phyloP scores from a whole-genome alignment of 2,329 filamentous ascomycete genomes.

The Neonectria faginata region DNA sequence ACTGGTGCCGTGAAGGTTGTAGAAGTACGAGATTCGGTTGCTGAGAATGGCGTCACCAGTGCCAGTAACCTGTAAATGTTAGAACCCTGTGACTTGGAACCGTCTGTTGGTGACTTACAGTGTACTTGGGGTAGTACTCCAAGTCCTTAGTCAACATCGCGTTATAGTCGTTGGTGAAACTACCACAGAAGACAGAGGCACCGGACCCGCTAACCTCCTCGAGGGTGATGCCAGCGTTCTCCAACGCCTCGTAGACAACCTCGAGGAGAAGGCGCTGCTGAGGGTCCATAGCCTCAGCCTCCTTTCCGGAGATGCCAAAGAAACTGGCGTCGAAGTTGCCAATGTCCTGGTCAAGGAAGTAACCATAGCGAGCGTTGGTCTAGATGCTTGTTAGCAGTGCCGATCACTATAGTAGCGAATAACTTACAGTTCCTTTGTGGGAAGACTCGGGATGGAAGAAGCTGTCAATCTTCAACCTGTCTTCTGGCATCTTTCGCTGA shows the following conservation, averaged over 20 bases:
- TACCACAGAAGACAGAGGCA: constrained; percentile 48
- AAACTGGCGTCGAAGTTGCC: constrained; percentile 52
- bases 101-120: constrained; percentile 14
- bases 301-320: constrained; percentile 54
- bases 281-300: constrained; percentile 57
- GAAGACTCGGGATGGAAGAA: constrained; percentile 52
- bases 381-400: background rate
- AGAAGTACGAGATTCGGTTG: constrained; percentile 52
- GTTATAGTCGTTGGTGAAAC: constrained; percentile 46
- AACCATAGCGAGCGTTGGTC: constrained; percentile 38
- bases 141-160: constrained; percentile 43
- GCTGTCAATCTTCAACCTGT: constrained; percentile 58
- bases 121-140: constrained; percentile 51
- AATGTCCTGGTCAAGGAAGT: constrained; percentile 48
- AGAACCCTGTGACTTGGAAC: background rate
- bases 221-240: constrained; percentile 50
- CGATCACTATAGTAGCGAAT: background rate
- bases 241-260: constrained; percentile 45
- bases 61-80: constrained; percentile 34
- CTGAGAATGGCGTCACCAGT: constrained; percentile 34
- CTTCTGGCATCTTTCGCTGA: constrained; percentile 52
- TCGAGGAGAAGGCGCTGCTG: constrained; percentile 49
- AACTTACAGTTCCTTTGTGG: constrained; percentile 36
- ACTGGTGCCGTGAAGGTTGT: constrained; percentile 52
- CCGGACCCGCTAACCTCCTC: constrained; percentile 39